Percentiles rank a stretch among this genome's conserved stretches.
Evolutionary conservation across 768 basidiomycete species (phyloP).

Genomic region (Pluteus cervinus): DNA sequence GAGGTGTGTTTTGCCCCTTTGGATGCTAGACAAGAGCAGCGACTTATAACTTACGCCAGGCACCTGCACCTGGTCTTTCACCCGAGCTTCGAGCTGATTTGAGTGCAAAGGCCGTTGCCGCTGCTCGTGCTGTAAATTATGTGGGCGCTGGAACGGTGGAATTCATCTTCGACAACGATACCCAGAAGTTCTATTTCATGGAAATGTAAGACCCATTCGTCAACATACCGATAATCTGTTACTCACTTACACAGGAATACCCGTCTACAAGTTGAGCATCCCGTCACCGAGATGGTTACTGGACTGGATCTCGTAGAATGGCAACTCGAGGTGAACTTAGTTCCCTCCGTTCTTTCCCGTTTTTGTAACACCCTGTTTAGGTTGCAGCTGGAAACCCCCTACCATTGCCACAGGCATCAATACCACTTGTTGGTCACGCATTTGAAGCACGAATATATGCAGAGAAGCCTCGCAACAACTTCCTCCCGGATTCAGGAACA

Average conservation of each 20-base stretch:
- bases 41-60: constrained; percentile 34
- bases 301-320: constrained; percentile 92
- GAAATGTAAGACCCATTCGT: constrained; percentile 93
- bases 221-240: constrained; percentile 1
- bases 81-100: constrained; percentile 75
- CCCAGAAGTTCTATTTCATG: constrained; percentile 87
- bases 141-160: constrained; percentile 93
- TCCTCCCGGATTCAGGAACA: constrained; percentile 85
- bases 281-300: constrained; percentile 93
- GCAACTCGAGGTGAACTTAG: constrained; percentile 68
- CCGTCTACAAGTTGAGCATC: constrained; percentile 83
- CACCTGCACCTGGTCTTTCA: constrained; percentile 86
- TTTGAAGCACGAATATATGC: constrained; percentile 96
- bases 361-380: constrained; percentile 22
- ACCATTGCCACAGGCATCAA: constrained; percentile 67
- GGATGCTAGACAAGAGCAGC: constrained; percentile 1
- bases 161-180: constrained; percentile 94
- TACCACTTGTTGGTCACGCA: constrained; percentile 87
- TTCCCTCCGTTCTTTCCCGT: background rate
- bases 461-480: constrained; percentile 89
- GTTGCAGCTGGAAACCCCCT: constrained; percentile 87
- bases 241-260: constrained; percentile 62
- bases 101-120: constrained; percentile 82
- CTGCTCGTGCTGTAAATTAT: constrained; percentile 89
- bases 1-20: constrained; percentile 42